Conservation (phyloP, 2,329 filamentous ascomycete genomes). For the Paraconiothyrium brasiliense region DNA sequence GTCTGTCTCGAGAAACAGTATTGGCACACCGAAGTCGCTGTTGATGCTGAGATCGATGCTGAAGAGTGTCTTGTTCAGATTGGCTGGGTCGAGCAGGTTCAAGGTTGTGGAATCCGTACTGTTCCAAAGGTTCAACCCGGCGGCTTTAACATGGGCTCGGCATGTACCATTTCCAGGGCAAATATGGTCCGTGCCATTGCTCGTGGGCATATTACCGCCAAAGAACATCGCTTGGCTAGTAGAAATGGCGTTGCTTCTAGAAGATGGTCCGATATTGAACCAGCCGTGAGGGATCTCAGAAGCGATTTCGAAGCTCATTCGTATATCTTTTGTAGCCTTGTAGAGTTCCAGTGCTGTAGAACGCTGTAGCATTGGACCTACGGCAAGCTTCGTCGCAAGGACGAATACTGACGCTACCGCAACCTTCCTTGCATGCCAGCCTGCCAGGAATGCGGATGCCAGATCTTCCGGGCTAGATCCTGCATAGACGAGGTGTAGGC, state of each 20-base stretch:
- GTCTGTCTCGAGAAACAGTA: slow-evolving; percentile 19
- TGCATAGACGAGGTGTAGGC: slow-evolving; percentile 22
- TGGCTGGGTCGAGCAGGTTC: slow-evolving; percentile 10
- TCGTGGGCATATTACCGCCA: slow-evolving; percentile 10
- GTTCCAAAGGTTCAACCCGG: slow-evolving; percentile 12
- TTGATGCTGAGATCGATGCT: slow-evolving; percentile 19
- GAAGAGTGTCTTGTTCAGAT: slow-evolving; percentile 18
- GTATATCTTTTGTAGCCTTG: slow-evolving; percentile 7
- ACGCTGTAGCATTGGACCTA: slow-evolving; percentile 23
- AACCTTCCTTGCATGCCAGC: slow-evolving; percentile 23
- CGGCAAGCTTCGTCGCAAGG: slow-evolving; percentile 19
- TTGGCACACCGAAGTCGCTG: slow-evolving; percentile 17
- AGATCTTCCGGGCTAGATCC: slow-evolving; percentile 17
- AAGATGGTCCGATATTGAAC: slow-evolving; percentile 12
- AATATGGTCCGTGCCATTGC: background rate
- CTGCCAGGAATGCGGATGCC: slow-evolving; percentile 19
- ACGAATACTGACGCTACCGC: slow-evolving; percentile 20
- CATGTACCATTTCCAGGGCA: slow-evolving; percentile 24
- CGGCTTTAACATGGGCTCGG: slow-evolving; percentile 8
- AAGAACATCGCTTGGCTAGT: slow-evolving; percentile 13
- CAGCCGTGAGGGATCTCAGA: slow-evolving; percentile 24
- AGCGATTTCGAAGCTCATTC: slow-evolving; percentile 24
- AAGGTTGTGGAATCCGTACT: background rate
- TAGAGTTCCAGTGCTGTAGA: slow-evolving; percentile 14
- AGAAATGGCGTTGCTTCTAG: background rate